Evolutionary conservation across 2,329 filamentous ascomycete genomes (phyloP), one percentile per base, ranked within the genome.

Genomic region (Paecilomyces formosus): DNA sequence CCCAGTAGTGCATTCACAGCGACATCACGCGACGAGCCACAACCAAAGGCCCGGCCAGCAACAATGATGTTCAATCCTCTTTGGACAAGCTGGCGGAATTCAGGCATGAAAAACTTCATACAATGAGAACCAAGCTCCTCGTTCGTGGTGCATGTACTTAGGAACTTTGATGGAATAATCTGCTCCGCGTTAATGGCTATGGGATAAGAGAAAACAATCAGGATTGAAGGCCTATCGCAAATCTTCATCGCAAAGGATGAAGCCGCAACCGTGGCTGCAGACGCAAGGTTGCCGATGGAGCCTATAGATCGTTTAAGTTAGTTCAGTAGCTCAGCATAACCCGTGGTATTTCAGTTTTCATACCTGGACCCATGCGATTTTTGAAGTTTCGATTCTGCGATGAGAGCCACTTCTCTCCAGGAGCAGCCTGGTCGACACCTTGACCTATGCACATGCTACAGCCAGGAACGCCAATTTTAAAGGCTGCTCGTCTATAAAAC

Each of bases 331-430:
- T 52, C 6, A 26, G 8, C 56, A 33, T 56, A 11, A 33, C 18
- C 22, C 12, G 24, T 21, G 30, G 1, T 13, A n/a, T n/a, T 30
- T 15, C 28, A n/a, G 7, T 54, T 60, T 21, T 55, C 15, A 59
- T 57, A 73, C 76, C 75, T 62, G 67, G 69, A 2, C 76, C 76
- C 75, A 79, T 79, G 2, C 77, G 64, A 60, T 80, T 79, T 60
- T 76, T 63, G 58, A 79, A 79, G 61, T 80, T 79, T 12, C 77
- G 67, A 58, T 80, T 79, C 63, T 79, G 76, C 15, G 73, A 76
- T 18, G 68, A 74, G 1, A 79, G 62, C 77, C 78, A 79, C 0
- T 73, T 71, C 59, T 78, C 76, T 1, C 76, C 77, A 6, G 71
- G 63, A 2, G 56, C 68, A 2, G 77, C 77, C 56, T 71, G 67